phyloP scores from a whole-genome alignment of 2,329 filamentous ascomycete genomes.

The Diaporthe eres region DNA sequence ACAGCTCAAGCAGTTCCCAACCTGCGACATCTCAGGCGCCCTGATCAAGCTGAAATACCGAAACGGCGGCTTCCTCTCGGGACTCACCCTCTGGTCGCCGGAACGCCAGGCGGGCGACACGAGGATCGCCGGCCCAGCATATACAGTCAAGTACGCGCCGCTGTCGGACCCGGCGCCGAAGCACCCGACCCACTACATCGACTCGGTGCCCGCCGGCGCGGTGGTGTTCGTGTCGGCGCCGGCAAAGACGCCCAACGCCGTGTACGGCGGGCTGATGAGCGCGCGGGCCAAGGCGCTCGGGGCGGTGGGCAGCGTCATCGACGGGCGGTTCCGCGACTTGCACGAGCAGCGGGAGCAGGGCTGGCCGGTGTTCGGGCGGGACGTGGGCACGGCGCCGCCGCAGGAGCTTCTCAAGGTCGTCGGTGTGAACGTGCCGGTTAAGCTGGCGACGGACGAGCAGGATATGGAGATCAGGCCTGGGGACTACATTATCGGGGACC shows the following conservation, averaged over 20 bases:
- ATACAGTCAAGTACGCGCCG: constrained; percentile 66
- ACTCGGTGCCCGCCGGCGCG: constrained; percentile 60
- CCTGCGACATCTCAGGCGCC: constrained; percentile 66
- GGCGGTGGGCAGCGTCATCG: constrained; percentile 64
- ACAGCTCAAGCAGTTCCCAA: constrained; percentile 54
- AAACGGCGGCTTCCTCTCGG: constrained; percentile 67
- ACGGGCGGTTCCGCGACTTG: constrained; percentile 66
- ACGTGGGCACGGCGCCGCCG: constrained; percentile 60
- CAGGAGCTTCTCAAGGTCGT: constrained; percentile 58
- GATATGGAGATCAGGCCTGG: constrained; percentile 57
- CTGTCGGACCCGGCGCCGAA: constrained; percentile 62
- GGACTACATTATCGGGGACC: constrained; percentile 60
- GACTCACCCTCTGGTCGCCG: constrained; percentile 69
- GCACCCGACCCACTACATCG: constrained; percentile 64
- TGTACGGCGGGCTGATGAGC: constrained; percentile 69
- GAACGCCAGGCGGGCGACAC: constrained; percentile 63
- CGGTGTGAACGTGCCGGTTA: constrained; percentile 57
- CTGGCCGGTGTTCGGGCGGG: constrained; percentile 62
- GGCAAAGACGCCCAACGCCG: constrained; percentile 60
- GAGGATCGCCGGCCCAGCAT: constrained; percentile 68
- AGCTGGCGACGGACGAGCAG: constrained; percentile 54
- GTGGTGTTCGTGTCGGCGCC: constrained; percentile 67
- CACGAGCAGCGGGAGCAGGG: constrained; percentile 65
- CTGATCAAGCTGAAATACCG: constrained; percentile 63
- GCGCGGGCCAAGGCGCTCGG: constrained; percentile 59